Evolutionary conservation across 1,284 basidiomycete genomes (phyloP).

Genomic region (Sanghuangporus sanghuang): DNA sequence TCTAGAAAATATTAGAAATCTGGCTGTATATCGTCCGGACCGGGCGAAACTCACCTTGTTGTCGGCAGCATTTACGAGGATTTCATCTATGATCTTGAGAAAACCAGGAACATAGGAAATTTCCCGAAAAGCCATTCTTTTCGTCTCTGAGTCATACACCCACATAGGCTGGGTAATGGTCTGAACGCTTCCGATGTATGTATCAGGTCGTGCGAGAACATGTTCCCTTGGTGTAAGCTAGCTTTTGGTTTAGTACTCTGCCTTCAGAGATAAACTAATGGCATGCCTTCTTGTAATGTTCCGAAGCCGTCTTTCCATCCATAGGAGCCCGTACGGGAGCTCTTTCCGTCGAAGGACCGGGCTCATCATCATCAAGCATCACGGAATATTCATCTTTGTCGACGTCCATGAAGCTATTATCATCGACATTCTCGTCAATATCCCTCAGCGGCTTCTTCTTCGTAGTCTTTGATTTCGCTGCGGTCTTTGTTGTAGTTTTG

Average conservation of each 20-base stretch:
- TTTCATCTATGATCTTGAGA: constrained; percentile 99
- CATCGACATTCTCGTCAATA: constrained; percentile 52
- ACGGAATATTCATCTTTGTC: constrained; percentile 33
- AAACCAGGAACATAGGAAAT: constrained; percentile 96
- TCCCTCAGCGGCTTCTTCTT: constrained; percentile 72
- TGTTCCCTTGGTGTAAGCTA: constrained; percentile 97
- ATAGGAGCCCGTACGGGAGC: constrained; percentile 29
- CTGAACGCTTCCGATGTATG: constrained; percentile 96
- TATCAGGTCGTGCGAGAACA: constrained; percentile 94
- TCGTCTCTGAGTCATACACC: constrained; percentile 80
- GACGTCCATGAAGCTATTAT: constrained; percentile 27
- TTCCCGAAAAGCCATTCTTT: constrained; percentile 77
- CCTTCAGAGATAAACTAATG: background rate
- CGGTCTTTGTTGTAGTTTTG: constrained; percentile 36
- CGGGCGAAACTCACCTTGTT: constrained; percentile 73
- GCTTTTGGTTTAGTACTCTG: background rate
- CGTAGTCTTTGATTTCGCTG: constrained; percentile 39
- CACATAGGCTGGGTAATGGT: constrained; percentile 83
- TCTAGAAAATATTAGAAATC: constrained; percentile 39
- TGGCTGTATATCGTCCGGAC: background rate
- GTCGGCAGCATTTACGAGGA: constrained; percentile 98
- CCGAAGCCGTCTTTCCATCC: constrained; percentile 85
- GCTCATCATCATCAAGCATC: constrained; percentile 37
- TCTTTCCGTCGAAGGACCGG: constrained; percentile 31
- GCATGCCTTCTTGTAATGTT: constrained; percentile 87